Base-by-base conservation (phyloP, 2,329 filamentous ascomycete species). In the Calonectria ilicicola region DNA sequence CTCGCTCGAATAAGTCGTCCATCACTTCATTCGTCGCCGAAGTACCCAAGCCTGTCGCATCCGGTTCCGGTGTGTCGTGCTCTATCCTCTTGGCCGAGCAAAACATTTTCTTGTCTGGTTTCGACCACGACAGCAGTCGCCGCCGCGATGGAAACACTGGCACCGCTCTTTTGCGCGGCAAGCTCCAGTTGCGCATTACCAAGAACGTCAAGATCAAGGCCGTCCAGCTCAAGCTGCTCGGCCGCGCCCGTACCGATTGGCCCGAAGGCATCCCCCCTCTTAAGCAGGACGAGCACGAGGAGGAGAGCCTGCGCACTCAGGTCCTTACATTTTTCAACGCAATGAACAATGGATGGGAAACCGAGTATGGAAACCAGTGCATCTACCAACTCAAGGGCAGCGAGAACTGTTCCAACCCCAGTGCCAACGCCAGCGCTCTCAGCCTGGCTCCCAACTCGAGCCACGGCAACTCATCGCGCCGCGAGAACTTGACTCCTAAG, bases 131-230 rank as follows among this genome's bases (percentile, higher is more conserved):
- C 70, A 91, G 93, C 60, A 88, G 89, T 77, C 82, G 84, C 9
- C 77, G 82, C 44, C 82, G 80, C 56, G 89, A 91, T 14, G 88
- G 89, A 2, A 77, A 86, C 82, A 68, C 94, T 91, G 71, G 94
- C 91, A 96, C 95, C 8, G 94, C 96, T 1, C 93, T 99, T 81
- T 88, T 99, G 17, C 91, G 97, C 69, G 97, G 97, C 21, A 95
- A 92, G 76, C 84, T 99, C 69, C 93, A 94, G 79, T 83, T 99
- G 46, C 93, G 93, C 72, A 90, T 98, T 15, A 93, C 94, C 56
- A 98, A 98, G 82, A 94, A 94, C 76, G 92, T 95, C 58, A 99
- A 99, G 85, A 92, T 99, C 77, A 98, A 98, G 86, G 93, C 95
- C 5, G 91, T 99, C 27, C 95, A 94, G 7, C 87, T 99, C 65